Percentiles rank a stretch among this genome's conserved stretches.
Conservation (phyloP, 768 basidiomycete genomes). For the Phylloporus sp. region DNA sequence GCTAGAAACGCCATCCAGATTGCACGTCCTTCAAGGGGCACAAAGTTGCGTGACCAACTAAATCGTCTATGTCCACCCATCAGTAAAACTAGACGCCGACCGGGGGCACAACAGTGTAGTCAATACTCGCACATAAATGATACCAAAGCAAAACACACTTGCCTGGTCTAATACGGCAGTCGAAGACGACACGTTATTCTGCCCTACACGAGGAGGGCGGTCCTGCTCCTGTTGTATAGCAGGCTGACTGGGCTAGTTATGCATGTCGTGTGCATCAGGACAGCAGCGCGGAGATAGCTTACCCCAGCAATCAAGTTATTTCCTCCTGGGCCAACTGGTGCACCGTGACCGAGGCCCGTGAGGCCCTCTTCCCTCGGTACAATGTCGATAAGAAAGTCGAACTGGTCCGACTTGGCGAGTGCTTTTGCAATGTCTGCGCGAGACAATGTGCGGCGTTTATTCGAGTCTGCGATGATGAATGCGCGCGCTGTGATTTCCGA, state of each 20-base stretch:
- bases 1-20: neutral
- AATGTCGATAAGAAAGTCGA: conserved; percentile 96
- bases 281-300: neutral
- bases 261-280: neutral
- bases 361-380: conserved; percentile 75
- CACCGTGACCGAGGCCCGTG: conserved; percentile 18
- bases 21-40: neutral
- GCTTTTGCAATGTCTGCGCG: conserved; percentile 93
- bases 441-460: conserved; percentile 93
- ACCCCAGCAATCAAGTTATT: conserved; percentile 24
- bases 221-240: conserved; percentile 24
- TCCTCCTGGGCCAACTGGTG: conserved; percentile 2
- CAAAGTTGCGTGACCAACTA: conserved; percentile 2
- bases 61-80: conserved; percentile 3
- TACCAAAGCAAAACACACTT: neutral
- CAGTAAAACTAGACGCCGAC: conserved; percentile 21
- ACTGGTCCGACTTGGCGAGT: conserved; percentile 88
- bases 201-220: conserved; percentile 16
- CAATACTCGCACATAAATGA: neutral
- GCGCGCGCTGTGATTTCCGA: conserved; percentile 94
- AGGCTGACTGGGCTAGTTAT: conserved; percentile 22
- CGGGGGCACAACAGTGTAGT: neutral
- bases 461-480: conserved; percentile 91
- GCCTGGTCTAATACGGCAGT: conserved; percentile 25
- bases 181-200: conserved; percentile 17